phyloP scores from a whole-genome alignment of 352 stramenopile genomes.

The Thraustochytrium striatum region DNA sequence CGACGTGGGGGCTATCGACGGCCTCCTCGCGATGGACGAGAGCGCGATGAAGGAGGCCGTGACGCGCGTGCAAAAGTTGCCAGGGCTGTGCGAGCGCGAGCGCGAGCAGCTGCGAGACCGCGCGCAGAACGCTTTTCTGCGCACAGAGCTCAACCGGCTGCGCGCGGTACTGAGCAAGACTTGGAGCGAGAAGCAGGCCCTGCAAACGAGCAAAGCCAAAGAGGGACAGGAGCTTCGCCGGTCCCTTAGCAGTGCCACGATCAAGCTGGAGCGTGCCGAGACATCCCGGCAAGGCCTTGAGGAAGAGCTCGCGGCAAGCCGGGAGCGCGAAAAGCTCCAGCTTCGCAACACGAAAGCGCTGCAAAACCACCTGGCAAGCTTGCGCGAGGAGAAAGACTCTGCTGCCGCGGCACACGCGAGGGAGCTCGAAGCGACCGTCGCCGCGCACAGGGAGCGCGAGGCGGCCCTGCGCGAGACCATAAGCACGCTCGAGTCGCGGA shows the following conservation, averaged over 20 bases:
- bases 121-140: not conserved
- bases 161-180: not conserved
- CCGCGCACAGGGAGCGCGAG: no score
- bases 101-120: not conserved
- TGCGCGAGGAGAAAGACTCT: not conserved
- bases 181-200: conserved; percentile 3
- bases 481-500: not conserved
- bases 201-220: conserved; percentile 2
- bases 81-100: not conserved
- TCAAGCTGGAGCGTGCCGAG: not conserved
- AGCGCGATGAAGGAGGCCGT: not conserved
- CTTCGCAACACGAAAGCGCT: not conserved
- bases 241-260: not conserved
- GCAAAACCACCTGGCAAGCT: not conserved
- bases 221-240: not conserved
- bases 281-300: not conserved
- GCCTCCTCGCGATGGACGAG: not conserved
- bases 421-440: not conserved
- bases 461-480: not conserved
- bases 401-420: not conserved
- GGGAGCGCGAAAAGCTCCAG: not conserved
- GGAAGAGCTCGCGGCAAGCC: not conserved
- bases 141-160: not conserved
- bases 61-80: not conserved
- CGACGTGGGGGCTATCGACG: not conserved